A percentile compares a stretch with the other conserved stretches of the same genome.
Conservation (phyloP, 176 grass and related monocot genomes). For the Musa beccarii region DNA sequence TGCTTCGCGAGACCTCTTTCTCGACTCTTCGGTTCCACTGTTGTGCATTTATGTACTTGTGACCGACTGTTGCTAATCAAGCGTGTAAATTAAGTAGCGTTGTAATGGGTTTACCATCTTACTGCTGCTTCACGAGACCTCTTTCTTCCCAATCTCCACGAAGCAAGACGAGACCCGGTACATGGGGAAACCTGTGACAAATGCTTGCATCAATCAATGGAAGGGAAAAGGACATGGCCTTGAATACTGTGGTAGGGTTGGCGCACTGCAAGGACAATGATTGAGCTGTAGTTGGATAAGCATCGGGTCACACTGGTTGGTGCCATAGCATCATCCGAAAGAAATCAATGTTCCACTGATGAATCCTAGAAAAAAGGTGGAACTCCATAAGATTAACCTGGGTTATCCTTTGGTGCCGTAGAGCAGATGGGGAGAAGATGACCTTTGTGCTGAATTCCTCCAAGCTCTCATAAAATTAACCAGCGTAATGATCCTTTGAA, state of each 20-base stretch:
- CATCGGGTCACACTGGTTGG: too few species aligned
- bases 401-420: too few species aligned
- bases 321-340: too few species aligned
- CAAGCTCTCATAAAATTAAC: too few species aligned
- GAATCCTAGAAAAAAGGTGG: too few species aligned
- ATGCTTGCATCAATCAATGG: background rate
- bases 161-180: background rate
- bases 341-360: too few species aligned
- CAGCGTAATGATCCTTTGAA: too few species aligned
- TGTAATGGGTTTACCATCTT: background rate
- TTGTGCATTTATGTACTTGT: background rate
- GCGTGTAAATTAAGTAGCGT: background rate
- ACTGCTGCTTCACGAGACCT: background rate
- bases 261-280: too few species aligned
- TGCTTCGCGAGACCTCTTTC: background rate
- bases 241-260: background rate
- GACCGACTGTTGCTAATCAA: background rate
- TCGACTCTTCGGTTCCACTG: background rate
- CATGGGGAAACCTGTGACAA: too few species aligned
- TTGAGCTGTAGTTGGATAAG: background rate
- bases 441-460: too few species aligned
- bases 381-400: too few species aligned
- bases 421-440: too few species aligned
- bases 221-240: background rate
- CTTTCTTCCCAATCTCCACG: background rate